These are phyloP conservation scores for Xenoacremonium recifei DNA, from an alignment of 2,329 filamentous ascomycete species.

Conservation along the genomic window DNA sequence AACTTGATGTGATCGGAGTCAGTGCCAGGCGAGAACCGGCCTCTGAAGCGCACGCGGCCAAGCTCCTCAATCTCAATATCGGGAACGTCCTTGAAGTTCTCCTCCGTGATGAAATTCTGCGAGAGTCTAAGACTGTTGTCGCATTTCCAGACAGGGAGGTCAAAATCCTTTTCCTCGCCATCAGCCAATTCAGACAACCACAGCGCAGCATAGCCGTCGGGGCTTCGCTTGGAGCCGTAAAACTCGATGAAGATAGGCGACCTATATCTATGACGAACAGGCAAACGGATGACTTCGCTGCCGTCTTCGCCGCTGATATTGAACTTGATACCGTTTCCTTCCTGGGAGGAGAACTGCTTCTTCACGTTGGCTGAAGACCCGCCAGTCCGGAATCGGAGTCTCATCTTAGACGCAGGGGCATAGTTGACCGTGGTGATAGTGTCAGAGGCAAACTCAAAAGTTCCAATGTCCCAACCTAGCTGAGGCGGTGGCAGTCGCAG, in stretches of 20 bases:
- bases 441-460: slow-evolving; percentile 81
- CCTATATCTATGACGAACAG: slow-evolving; percentile 86
- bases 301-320: slow-evolving; percentile 45
- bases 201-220: slow-evolving; percentile 73
- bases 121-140: slow-evolving; percentile 72
- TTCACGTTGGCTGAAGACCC: slow-evolving; percentile 74
- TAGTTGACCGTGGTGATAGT: slow-evolving; percentile 65
- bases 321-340: slow-evolving; percentile 52
- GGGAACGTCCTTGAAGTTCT: slow-evolving; percentile 67
- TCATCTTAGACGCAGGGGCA: slow-evolving; percentile 63
- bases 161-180: slow-evolving; percentile 72
- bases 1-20: slow-evolving; percentile 83
- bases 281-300: slow-evolving; percentile 62
- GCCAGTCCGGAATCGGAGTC: slow-evolving; percentile 78
- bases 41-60: slow-evolving; percentile 77
- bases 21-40: slow-evolving; percentile 84
- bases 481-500: slow-evolving; percentile 80
- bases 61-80: slow-evolving; percentile 77
- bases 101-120: slow-evolving; percentile 88
- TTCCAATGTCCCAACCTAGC: slow-evolving; percentile 93
- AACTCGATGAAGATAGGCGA: slow-evolving; percentile 90
- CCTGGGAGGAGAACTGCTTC: slow-evolving; percentile 59
- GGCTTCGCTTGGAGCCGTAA: slow-evolving; percentile 66
- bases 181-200: slow-evolving; percentile 88
- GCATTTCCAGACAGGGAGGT: slow-evolving; percentile 89